Evolutionary conservation across 441 rosid species (phyloP).

Genomic region (Metrosideros polymorpha): DNA sequence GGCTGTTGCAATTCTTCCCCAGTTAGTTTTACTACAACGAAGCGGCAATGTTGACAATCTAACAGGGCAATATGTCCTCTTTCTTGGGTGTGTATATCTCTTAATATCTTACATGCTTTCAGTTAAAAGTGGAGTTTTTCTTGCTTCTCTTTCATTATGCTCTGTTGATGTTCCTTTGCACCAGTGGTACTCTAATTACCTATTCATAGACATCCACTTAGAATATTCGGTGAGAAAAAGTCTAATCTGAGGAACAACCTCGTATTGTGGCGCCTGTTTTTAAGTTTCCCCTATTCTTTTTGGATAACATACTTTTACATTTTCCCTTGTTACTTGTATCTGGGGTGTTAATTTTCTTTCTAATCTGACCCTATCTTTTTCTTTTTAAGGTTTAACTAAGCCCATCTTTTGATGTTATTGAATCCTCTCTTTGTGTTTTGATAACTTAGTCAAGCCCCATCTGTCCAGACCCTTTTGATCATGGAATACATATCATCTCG

Average conservation of each 20-base stretch:
- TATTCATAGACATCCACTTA: not conserved
- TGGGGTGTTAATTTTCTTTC: not conserved
- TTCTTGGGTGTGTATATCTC: slow-evolving; percentile 65
- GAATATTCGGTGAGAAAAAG: not conserved
- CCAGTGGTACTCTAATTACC: not conserved
- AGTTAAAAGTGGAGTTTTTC: not conserved
- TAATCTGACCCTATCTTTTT: not conserved
- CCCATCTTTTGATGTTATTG: not conserved
- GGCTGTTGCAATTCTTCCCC: slow-evolving; percentile 95
- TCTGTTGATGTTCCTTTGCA: not conserved
- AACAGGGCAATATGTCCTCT: slow-evolving; percentile 93
- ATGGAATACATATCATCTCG: not conserved
- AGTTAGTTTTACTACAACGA: slow-evolving; percentile 79
- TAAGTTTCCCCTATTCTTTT: not conserved
- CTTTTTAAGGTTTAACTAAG: not conserved
- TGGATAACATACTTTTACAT: not conserved
- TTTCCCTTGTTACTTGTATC: not conserved
- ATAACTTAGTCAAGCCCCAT: not conserved
- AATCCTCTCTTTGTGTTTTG: not conserved
- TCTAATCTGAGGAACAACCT: not conserved
- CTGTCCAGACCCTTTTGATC: not conserved
- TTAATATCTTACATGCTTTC: not conserved
- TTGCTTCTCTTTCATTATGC: not conserved
- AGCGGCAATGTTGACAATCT: slow-evolving; percentile 95
- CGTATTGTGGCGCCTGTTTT: not conserved